Evolutionary conservation across 768 basidiomycete genomes (phyloP), one percentile per base, ranked within the genome.

Genomic region (Kwoniella sp.): DNA sequence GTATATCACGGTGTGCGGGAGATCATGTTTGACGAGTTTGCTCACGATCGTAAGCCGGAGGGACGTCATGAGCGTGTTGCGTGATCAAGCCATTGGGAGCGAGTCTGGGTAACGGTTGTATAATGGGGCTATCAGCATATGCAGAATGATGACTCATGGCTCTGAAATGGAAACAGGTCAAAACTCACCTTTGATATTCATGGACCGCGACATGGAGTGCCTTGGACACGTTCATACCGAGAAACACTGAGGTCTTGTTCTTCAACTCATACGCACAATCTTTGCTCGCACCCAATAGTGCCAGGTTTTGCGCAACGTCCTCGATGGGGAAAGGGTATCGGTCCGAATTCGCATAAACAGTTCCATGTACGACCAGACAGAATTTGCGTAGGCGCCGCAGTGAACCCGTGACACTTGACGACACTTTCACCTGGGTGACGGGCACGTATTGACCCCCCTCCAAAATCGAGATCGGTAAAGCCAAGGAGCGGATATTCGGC

Each of bases 1-100:
- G 73, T 75, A 11, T 78, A 78, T 60, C 74, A 75, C 58, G 71
- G 67, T 4, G 29, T 74, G 20, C 55, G 74, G 34, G 73, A 78
- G 61, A 65, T 60, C 25, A 26, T 75, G 50, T 75, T 65, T 34
- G 60, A 74, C 34, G 76, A 78, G 38, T 78, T 61, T 51, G 66
- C 47, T 15, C 56, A 68, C 20, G 41, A 41, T 13, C 57, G 66
- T 61, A 61, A 23, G 50, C 11, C 9, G 59, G 59, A 28, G 59
- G 59, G 31, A 15, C 48, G 28, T 57, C 56, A 15, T 22, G 20
- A 30, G 56, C 34, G 15, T 57, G 56, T 31, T 34, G 37, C 4
- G 31, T 26, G 23, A 57, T 57, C 30, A 38, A n/a, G 4, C 38
- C 56, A 57, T 37, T 37, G 4, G 56, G 56, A 4, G 58, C 56